Conservation (phyloP, 2,329 filamentous ascomycete genomes). For the Verticillium alfalfae region DNA sequence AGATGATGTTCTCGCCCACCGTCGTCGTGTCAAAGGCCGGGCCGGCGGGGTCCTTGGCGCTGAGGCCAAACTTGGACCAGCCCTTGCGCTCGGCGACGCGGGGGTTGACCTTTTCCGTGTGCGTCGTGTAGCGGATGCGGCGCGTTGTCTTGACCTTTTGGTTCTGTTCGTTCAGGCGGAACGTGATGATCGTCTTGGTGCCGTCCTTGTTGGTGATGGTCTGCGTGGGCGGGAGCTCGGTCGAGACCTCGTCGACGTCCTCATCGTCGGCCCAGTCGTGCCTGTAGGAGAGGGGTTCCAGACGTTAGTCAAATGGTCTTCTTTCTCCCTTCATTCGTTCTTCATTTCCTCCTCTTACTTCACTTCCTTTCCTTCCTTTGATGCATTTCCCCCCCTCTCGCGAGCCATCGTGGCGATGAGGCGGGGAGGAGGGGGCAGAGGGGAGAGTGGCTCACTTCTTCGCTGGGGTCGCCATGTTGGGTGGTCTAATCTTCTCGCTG, state of each 20-base stretch:
- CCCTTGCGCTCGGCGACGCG: conserved; percentile 90
- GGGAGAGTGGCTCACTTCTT: background rate
- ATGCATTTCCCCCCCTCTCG: too few relatives aligned
- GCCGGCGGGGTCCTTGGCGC: conserved; percentile 77
- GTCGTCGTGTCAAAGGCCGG: conserved; percentile 86
- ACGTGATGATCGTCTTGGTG: conserved; percentile 91
- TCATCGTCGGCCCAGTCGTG: conserved; percentile 96
- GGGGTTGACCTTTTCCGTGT: conserved; percentile 93
- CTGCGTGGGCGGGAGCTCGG: conserved; percentile 74
- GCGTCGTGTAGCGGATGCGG: conserved; percentile 84
- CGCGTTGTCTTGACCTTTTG: conserved; percentile 97
- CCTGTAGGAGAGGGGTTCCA: conserved; percentile 20
- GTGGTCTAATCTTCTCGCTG: background rate
- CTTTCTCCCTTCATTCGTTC: too few relatives aligned
- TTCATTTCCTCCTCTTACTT: too few relatives aligned
- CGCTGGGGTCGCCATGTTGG: background rate
- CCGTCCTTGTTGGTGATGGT: conserved; percentile 97
- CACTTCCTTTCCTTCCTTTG: too few relatives aligned
- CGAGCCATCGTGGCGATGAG: background rate
- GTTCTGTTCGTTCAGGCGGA: conserved; percentile 84
- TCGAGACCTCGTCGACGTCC: conserved; percentile 68
- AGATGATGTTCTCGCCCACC: conserved; percentile 96
- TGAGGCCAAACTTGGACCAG: conserved; percentile 89
- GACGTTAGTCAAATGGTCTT: background rate
- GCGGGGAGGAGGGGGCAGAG: background rate